A percentile compares a stretch with the other conserved stretches of the same genome.
Evolutionary conservation across 2,329 filamentous ascomycete genomes (phyloP).

Genomic region (Dryadomyces quercivorus): DNA sequence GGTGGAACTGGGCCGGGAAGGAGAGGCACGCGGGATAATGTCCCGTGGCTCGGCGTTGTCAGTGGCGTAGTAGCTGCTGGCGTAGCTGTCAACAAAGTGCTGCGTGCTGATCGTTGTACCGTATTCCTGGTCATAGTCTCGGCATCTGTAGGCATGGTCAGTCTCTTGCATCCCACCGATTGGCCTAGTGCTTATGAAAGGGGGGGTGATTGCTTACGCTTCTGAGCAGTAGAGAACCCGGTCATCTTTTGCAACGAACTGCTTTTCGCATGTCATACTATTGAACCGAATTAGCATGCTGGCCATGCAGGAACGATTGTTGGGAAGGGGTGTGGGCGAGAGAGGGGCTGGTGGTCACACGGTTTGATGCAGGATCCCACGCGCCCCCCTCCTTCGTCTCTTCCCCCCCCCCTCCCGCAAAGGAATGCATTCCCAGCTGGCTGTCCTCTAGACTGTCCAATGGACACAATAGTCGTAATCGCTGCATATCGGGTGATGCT

Average conservation of each 20-base stretch:
- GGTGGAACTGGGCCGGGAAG: constrained; percentile 45
- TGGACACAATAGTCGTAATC: constrained; percentile 11
- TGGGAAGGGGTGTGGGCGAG: background rate
- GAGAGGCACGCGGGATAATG: constrained; percentile 51
- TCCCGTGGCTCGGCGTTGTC: constrained; percentile 42
- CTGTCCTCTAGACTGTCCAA: constrained; percentile 13
- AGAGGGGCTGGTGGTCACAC: background rate
- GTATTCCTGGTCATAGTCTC: constrained; percentile 35
- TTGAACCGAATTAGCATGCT: constrained; percentile 3
- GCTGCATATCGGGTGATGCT: constrained; percentile 21
- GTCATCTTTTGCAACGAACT: constrained; percentile 47
- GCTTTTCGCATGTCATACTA: constrained; percentile 57
- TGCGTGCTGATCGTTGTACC: constrained; percentile 11
- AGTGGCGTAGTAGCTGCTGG: constrained; percentile 25
- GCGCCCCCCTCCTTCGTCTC: background rate
- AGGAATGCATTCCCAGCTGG: constrained; percentile 2
- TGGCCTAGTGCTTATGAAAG: background rate
- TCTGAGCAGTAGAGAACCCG: constrained; percentile 52
- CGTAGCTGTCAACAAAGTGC: constrained; percentile 8
- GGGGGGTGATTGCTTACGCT: constrained; percentile 31
- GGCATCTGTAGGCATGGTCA: constrained; percentile 29
- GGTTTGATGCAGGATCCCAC: background rate
- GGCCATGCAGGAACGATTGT: constrained; percentile 6
- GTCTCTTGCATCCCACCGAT: background rate
- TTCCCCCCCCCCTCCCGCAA: background rate